Percentiles rank a stretch among this genome's conserved stretches.
Conservation (phyloP, 2,329 filamentous ascomycete genomes). For the Talaromyces sp. region DNA sequence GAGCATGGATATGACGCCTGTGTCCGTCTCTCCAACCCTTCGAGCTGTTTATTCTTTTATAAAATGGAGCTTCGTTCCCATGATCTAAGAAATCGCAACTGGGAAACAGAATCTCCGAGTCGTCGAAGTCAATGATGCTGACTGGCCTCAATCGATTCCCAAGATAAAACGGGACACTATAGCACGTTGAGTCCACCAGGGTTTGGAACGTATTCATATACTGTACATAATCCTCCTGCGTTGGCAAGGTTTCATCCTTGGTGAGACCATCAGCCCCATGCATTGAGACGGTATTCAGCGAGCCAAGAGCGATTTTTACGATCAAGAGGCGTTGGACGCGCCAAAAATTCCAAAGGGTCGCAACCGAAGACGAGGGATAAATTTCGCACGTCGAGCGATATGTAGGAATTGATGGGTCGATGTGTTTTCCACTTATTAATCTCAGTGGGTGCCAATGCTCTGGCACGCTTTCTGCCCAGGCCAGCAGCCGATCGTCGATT, state of each 20-base stretch:
- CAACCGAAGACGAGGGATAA: conserved; percentile 27
- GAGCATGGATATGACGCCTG: conserved; percentile 18
- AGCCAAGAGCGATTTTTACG: neutral
- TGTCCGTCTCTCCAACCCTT: conserved; percentile 10
- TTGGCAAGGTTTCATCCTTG: too few species aligned
- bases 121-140: conserved; percentile 17
- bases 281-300: neutral
- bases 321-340: conserved; percentile 15
- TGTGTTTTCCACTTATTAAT: too few species aligned
- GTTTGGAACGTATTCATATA: conserved; percentile 17
- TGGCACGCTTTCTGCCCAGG: too few species aligned
- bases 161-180: conserved; percentile 27
- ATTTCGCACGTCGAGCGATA: neutral
- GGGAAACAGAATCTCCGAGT: conserved; percentile 8
- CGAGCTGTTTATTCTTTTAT: too few species aligned
- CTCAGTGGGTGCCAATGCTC: too few species aligned
- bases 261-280: too few species aligned
- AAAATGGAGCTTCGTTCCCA: neutral
- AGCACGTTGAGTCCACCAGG: conserved; percentile 24
- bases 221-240: neutral
- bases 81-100: conserved; percentile 6
- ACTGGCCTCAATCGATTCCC: conserved; percentile 21
- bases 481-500: too few species aligned
- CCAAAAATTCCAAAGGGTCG: conserved; percentile 20
- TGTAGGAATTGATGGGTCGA: too few species aligned